A percentile compares a stretch with the other conserved stretches of the same genome.
Evolutionary conservation across 345 rosid genomes (phyloP).

Genomic region (Euphorbia lathyris): DNA sequence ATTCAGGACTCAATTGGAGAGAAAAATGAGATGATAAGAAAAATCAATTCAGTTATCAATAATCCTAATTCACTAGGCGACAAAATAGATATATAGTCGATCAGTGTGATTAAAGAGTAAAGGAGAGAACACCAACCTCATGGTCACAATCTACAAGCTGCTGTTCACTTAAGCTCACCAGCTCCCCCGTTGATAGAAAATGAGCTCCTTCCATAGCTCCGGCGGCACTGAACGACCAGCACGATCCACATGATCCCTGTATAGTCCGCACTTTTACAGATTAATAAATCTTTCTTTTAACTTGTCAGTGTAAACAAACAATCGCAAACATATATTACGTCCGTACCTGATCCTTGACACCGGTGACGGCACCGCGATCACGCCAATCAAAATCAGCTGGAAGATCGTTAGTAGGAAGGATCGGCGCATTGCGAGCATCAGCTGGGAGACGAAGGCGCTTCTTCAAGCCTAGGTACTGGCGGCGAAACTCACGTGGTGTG

Average conservation of each 20-base stretch:
- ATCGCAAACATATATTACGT: background rate
- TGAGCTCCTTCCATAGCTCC: slow-evolving; percentile 97
- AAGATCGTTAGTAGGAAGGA: slow-evolving; percentile 68
- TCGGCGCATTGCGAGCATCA: slow-evolving; percentile 80
- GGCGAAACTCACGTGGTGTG: slow-evolving; percentile 64
- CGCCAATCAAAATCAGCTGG: slow-evolving; percentile 91
- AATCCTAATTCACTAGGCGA: no score
- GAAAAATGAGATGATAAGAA: no score
- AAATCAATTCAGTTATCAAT: no score
- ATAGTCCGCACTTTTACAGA: background rate
- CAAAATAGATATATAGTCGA: no score
- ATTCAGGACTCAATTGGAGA: no score
- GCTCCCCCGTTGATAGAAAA: slow-evolving; percentile 76
- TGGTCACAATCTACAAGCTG: slow-evolving; percentile 99
- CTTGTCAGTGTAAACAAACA: background rate
- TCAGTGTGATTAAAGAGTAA: no score
- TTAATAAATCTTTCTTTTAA: background rate
- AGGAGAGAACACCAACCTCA: slow-evolving; percentile 53
- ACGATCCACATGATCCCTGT: slow-evolving; percentile 94
- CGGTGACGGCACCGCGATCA: slow-evolving; percentile 77
- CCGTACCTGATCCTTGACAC: slow-evolving; percentile 75
- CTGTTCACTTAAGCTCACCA: slow-evolving; percentile 93
- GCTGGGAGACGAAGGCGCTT: slow-evolving; percentile 52
- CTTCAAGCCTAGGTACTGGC: slow-evolving; percentile 51
- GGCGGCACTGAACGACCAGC: slow-evolving; percentile 95